Evolutionary conservation across 352 stramenopile species (phyloP).

Genomic region (Pythium phragmitis): DNA sequence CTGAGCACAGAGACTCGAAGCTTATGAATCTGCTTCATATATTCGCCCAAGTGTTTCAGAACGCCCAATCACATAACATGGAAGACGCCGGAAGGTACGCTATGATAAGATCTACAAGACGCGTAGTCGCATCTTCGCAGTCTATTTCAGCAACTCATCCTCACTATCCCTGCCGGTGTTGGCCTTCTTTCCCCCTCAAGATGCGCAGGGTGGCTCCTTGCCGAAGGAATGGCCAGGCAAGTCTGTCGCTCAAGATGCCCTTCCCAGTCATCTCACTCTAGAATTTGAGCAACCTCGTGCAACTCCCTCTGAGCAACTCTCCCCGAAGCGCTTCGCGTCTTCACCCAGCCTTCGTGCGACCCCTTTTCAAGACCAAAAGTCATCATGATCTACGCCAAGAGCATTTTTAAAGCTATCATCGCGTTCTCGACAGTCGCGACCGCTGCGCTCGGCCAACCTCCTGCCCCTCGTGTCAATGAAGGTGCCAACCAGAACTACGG

Average conservation of each 20-base stretch:
- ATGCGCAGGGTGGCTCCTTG: not conserved
- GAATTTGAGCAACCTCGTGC: slow-evolving; percentile 27
- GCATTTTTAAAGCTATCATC: slow-evolving; percentile 56
- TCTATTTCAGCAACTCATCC: slow-evolving; percentile 13
- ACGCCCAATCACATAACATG: not conserved
- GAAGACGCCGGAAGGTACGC: slow-evolving; percentile 1
- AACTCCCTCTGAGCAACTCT: slow-evolving; percentile 19
- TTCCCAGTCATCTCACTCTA: slow-evolving; percentile 13
- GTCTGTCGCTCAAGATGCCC: not conserved
- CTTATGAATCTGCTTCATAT: not conserved
- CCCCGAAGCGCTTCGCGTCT: slow-evolving; percentile 13
- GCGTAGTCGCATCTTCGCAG: slow-evolving; percentile 18
- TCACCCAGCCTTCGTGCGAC: slow-evolving; percentile 24
- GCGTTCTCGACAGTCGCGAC: slow-evolving; percentile 46
- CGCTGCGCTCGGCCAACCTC: slow-evolving; percentile 30
- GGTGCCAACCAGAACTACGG: slow-evolving; percentile 24
- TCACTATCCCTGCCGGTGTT: not conserved
- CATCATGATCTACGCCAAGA: slow-evolving; percentile 62
- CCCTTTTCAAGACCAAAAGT: slow-evolving; percentile 23
- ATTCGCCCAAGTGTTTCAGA: not conserved
- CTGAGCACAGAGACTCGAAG: not conserved
- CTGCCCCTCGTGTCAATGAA: slow-evolving; percentile 25
- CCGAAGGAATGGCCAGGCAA: not conserved
- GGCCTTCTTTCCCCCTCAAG: not conserved
- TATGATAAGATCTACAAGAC: slow-evolving; percentile 12